phyloP scores from a whole-genome alignment of 2,329 filamentous ascomycete species.

The Fusarium lateritium region DNA sequence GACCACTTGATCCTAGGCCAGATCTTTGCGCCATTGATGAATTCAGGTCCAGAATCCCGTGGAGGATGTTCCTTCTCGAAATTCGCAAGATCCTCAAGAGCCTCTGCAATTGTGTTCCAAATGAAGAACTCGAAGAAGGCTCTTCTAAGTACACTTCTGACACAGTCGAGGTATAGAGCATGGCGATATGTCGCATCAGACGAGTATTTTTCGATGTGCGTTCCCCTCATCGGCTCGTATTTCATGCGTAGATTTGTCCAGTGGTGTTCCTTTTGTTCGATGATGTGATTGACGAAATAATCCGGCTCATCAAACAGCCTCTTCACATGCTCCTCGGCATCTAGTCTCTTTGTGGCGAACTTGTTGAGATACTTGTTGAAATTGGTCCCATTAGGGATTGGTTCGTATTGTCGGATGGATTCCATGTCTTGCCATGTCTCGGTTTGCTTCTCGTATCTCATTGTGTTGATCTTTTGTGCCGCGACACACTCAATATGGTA shows the following conservation, averaged over 20 bases:
- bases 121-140: slow-evolving; percentile 43
- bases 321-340: slow-evolving; percentile 32
- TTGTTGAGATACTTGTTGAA: slow-evolving; percentile 8
- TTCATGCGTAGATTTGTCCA: slow-evolving; percentile 35
- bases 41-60: background rate
- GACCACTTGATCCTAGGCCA: background rate
- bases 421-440: slow-evolving; percentile 32
- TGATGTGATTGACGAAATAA: slow-evolving; percentile 33
- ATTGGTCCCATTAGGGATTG: background rate
- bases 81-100: background rate
- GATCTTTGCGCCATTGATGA: background rate
- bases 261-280: slow-evolving; percentile 45
- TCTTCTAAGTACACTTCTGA: slow-evolving; percentile 35
- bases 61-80: background rate
- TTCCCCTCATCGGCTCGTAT: slow-evolving; percentile 1
- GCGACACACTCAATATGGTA: background rate
- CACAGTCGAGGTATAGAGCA: slow-evolving; percentile 34
- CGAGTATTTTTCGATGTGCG: slow-evolving; percentile 22
- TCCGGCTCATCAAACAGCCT: slow-evolving; percentile 40
- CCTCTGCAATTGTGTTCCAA: slow-evolving; percentile 20
- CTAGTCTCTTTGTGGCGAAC: slow-evolving; percentile 13
- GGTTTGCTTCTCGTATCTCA: background rate
- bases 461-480: background rate
- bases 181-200: background rate
- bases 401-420: slow-evolving; percentile 35